phyloP scores from a whole-genome alignment of 495 filamentous ascomycete species.

The Antarctomyces pellizariae region DNA sequence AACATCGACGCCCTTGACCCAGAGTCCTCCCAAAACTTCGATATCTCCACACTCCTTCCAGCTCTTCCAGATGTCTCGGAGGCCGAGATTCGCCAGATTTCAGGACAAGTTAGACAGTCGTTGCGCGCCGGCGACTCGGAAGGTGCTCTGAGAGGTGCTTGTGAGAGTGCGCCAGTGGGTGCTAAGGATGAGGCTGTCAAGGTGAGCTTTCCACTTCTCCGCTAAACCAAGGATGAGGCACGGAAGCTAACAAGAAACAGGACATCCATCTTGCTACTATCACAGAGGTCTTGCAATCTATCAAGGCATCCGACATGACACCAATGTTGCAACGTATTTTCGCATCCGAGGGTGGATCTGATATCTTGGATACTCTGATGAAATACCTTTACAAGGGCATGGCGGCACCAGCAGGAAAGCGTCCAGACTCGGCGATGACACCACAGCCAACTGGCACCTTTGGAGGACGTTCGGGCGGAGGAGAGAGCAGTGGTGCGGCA shows the following conservation, averaged over 20 bases:
- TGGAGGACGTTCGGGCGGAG: slow-evolving; percentile 33
- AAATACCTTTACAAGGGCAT: slow-evolving; percentile 77
- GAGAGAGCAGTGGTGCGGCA: slow-evolving; percentile 56
- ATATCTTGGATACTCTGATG: slow-evolving; percentile 49
- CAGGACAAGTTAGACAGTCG: slow-evolving; percentile 61
- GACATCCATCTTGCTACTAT: slow-evolving; percentile 63
- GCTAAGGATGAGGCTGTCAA: slow-evolving; percentile 31
- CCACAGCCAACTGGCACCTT: slow-evolving; percentile 57
- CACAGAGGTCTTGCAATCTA: slow-evolving; percentile 70
- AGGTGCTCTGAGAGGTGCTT: slow-evolving; percentile 52
- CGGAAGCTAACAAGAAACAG: slow-evolving; percentile 15
- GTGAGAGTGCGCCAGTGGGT: slow-evolving; percentile 54
- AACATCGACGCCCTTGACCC: slow-evolving; percentile 77
- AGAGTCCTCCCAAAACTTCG: slow-evolving; percentile 74
- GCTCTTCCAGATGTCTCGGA: slow-evolving; percentile 40
- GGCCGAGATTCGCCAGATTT: slow-evolving; percentile 46
- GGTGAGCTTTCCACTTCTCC: slow-evolving; percentile 18
- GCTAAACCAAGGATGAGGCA: neutral
- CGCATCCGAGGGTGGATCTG: slow-evolving; percentile 40
- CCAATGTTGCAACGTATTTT: slow-evolving; percentile 60
- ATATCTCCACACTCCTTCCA: slow-evolving; percentile 53
- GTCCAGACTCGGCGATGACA: slow-evolving; percentile 14
- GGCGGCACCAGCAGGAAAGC: slow-evolving; percentile 20
- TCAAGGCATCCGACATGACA: slow-evolving; percentile 77
- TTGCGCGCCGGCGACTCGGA: slow-evolving; percentile 66